Conservation (phyloP, 768 basidiomycete genomes). For the Rhodotorula taiwanensis region DNA sequence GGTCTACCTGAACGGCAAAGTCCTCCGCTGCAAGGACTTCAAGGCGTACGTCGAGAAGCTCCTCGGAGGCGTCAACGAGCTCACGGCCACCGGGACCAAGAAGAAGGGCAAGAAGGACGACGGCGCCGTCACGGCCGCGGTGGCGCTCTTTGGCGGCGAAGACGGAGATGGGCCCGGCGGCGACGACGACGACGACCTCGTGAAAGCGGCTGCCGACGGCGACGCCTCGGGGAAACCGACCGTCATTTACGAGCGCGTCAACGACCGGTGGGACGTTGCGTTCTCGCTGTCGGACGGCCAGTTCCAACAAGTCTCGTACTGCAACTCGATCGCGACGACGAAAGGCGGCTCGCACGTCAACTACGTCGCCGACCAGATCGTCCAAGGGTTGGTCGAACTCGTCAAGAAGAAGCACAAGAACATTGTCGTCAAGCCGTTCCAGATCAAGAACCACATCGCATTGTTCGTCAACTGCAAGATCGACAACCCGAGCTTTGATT, state of each 20-base stretch:
- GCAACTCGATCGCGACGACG: constrained; percentile 91
- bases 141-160: constrained; percentile 2
- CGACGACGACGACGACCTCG: constrained; percentile 25
- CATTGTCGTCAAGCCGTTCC: constrained; percentile 82
- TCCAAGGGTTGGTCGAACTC: constrained; percentile 69
- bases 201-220: constrained; percentile 21
- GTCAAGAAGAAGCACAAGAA: constrained; percentile 97
- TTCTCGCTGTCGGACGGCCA: constrained; percentile 88
- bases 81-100: constrained; percentile 57
- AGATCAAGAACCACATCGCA: constrained; percentile 98
- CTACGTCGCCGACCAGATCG: constrained; percentile 76
- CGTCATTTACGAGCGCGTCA: constrained; percentile 72
- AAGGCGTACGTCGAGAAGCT: constrained; percentile 96
- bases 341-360: constrained; percentile 94
- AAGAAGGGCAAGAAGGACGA: constrained; percentile 24
- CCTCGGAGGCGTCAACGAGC: constrained; percentile 61
- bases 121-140: background rate
- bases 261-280: constrained; percentile 85
- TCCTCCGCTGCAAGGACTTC: constrained; percentile 81
- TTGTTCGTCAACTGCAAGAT: constrained; percentile 91
- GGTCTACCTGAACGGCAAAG: constrained; percentile 85
- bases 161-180: no score
- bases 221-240: constrained; percentile 68
- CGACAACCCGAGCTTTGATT: constrained; percentile 97
- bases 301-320: constrained; percentile 92